Percentiles rank a stretch among this genome's conserved stretches.
Conservation (phyloP, 208 protist genomes). For the Leishmania arabica region DNA sequence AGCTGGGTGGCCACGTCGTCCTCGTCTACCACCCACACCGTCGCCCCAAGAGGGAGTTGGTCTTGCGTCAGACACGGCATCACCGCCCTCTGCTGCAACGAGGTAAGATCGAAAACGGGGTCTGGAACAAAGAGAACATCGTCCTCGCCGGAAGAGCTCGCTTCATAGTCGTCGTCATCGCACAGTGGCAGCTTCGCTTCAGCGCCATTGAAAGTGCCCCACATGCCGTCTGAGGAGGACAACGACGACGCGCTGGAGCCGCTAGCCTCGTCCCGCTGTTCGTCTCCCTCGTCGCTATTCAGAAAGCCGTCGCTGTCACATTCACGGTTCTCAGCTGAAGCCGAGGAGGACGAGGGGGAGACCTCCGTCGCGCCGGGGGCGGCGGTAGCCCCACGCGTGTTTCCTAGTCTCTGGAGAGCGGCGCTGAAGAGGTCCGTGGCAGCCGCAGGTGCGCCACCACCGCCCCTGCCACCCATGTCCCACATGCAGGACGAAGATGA, state of each 20-base stretch:
- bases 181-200: slow-evolving; percentile 25
- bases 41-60: slow-evolving; percentile 40
- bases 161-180: not conserved
- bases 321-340: slow-evolving; percentile 18
- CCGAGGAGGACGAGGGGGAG: not conserved
- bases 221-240: slow-evolving; percentile 39
- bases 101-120: slow-evolving; percentile 49
- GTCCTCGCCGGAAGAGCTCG: slow-evolving; percentile 29
- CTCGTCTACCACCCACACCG: slow-evolving; percentile 84
- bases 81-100: slow-evolving; percentile 35
- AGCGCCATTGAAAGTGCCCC: slow-evolving; percentile 39
- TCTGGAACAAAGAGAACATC: slow-evolving; percentile 67
- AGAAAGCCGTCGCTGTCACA: slow-evolving; percentile 27
- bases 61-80: slow-evolving; percentile 53
- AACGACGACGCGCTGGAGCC: slow-evolving; percentile 16
- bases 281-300: slow-evolving; percentile 14
- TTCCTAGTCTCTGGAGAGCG: slow-evolving; percentile 7
- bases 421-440: slow-evolving; percentile 9
- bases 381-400: not conserved
- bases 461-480: not conserved
- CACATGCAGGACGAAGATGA: slow-evolving; percentile 4
- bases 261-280: not conserved
- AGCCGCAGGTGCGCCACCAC: not conserved
- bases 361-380: not conserved
- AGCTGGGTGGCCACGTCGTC: slow-evolving; percentile 79